Conservation (phyloP, 768 basidiomycete genomes). For the Mycena kentingensis region DNA sequence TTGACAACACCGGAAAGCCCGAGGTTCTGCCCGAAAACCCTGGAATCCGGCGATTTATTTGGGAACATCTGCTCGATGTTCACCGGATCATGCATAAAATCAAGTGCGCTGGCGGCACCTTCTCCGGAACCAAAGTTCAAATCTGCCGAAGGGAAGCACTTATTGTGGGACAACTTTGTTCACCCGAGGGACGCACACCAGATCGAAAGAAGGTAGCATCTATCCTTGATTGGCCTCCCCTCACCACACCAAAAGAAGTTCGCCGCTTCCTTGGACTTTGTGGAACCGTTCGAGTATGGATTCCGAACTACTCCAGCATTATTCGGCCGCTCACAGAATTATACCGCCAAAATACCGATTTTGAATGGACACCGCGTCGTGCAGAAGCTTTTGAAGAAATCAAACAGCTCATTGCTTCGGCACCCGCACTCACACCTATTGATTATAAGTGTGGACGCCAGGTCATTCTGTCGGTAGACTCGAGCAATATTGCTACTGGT, state of each 20-base stretch:
- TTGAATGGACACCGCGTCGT: neutral
- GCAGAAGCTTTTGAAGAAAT: neutral
- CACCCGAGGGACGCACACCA: constrained; percentile 29
- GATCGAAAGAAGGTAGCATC: constrained; percentile 21
- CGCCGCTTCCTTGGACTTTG: constrained; percentile 30
- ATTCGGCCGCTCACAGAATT: neutral
- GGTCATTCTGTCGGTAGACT: constrained; percentile 37
- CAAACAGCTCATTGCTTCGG: neutral
- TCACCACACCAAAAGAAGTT: constrained; percentile 25
- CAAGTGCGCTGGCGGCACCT: constrained; percentile 32
- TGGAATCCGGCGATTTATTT: constrained; percentile 37
- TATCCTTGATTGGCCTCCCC: constrained; percentile 28
- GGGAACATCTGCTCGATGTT: constrained; percentile 36
- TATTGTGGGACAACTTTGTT: constrained; percentile 29
- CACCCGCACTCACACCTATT: constrained; percentile 27
- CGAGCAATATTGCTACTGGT: constrained; percentile 30
- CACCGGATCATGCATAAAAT: constrained; percentile 35
- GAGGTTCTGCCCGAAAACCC: constrained; percentile 28
- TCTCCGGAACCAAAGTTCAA: constrained; percentile 36
- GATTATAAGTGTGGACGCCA: constrained; percentile 30
- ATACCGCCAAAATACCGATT: neutral
- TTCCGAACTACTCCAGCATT: neutral
- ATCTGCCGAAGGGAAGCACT: constrained; percentile 14
- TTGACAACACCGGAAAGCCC: constrained; percentile 19
- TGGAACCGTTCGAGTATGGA: neutral